phyloP scores from a whole-genome alignment of 208 protist species.

The Angomonas deanei region DNA sequence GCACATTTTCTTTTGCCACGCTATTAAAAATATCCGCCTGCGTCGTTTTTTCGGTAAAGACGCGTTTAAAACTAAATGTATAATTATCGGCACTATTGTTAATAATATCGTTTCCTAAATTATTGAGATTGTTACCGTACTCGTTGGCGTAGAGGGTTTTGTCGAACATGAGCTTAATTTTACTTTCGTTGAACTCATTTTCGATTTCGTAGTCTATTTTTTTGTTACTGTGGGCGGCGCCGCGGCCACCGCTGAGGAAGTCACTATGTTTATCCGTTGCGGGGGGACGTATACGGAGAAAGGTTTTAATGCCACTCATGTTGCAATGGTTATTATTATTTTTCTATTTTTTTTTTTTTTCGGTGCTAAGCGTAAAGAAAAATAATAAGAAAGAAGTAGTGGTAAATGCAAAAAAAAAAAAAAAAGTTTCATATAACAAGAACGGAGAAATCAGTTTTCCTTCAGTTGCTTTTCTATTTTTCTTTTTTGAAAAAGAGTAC shows the following conservation, averaged over 20 bases:
- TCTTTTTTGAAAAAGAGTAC: too few species aligned
- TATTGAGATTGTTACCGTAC: slow-evolving; percentile 11
- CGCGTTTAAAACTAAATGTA: slow-evolving; percentile 64
- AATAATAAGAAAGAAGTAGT: slow-evolving; percentile 2
- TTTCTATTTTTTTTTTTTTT: slow-evolving; percentile 5
- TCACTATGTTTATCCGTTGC: slow-evolving; percentile 46
- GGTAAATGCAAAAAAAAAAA: background rate
- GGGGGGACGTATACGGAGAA: slow-evolving; percentile 66
- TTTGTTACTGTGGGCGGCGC: background rate
- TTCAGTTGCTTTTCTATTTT: background rate
- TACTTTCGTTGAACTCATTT: slow-evolving; percentile 10
- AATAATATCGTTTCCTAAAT: slow-evolving; percentile 35
- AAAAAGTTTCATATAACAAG: slow-evolving; percentile 6
- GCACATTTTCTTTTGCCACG: slow-evolving; percentile 80
- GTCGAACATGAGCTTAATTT: slow-evolving; percentile 38
- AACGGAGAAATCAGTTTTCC: background rate
- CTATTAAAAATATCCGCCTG: slow-evolving; percentile 82
- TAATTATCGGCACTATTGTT: slow-evolving; percentile 75
- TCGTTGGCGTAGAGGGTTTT: background rate
- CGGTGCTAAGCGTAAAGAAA: slow-evolving; percentile 2
- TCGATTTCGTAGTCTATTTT: slow-evolving; percentile 1
- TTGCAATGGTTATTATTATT: background rate
- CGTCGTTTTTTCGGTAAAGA: slow-evolving; percentile 64
- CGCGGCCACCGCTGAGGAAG: slow-evolving; percentile 21
- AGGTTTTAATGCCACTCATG: slow-evolving; percentile 55